Percentiles rank a stretch among this genome's conserved stretches.
Evolutionary conservation across 2,329 filamentous ascomycete genomes (phyloP).

Genomic region (Colletotrichum liaoningense): DNA sequence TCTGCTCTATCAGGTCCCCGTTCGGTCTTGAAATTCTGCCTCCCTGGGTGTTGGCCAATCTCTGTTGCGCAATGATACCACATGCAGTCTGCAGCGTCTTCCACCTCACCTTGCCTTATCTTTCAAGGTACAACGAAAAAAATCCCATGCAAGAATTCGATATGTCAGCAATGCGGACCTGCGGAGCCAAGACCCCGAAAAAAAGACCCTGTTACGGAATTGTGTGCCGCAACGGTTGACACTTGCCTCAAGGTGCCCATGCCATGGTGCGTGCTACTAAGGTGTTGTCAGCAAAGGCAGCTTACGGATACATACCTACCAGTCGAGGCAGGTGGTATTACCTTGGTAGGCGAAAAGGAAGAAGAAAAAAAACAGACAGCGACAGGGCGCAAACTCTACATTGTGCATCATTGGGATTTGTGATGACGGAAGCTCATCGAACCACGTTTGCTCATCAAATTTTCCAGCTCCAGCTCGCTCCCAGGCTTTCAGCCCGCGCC

Average conservation of each 20-base stretch:
- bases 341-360: not conserved
- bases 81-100: not conserved
- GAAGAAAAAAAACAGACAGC: not conserved
- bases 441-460: conserved; percentile 22
- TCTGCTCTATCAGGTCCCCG: not conserved
- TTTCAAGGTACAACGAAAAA: not conserved
- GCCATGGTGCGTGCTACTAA: not conserved
- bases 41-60: not conserved
- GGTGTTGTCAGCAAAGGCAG: not conserved
- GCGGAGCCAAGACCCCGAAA: conserved; percentile 29
- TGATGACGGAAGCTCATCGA: conserved; percentile 35
- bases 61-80: not conserved
- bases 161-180: conserved; percentile 28
- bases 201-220: not conserved
- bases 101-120: not conserved
- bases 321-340: not conserved
- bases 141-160: conserved; percentile 8
- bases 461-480: conserved; percentile 16
- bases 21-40: not conserved
- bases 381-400: conserved; percentile 11
- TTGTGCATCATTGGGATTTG: conserved; percentile 32
- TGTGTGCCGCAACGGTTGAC: not conserved
- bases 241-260: not conserved
- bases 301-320: not conserved
- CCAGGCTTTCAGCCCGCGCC: not conserved